Evolutionary conservation across 2,329 filamentous ascomycete genomes (phyloP).

Genomic region (Cladorrhinum sp.): DNA sequence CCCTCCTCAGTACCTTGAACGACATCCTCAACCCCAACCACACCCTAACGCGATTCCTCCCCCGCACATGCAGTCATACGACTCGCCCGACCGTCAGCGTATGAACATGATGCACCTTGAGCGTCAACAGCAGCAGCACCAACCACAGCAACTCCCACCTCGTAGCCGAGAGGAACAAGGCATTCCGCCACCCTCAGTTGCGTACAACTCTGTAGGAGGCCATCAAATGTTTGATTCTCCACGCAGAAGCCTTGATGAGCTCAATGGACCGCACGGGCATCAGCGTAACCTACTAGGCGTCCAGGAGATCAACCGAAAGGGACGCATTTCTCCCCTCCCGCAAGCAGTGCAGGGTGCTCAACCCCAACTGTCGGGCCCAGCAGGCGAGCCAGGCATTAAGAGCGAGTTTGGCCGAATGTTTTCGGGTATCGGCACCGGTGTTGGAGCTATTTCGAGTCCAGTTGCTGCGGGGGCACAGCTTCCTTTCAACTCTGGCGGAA

Average conservation of each 20-base stretch:
- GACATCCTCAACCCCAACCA: conserved; percentile 35
- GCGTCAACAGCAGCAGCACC: conserved; percentile 34
- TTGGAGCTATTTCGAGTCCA: conserved; percentile 52
- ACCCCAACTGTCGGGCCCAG: conserved; percentile 71
- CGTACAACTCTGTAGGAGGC: conserved; percentile 43
- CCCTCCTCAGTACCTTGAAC: conserved; percentile 40
- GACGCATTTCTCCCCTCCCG: conserved; percentile 81
- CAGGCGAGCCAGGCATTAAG: conserved; percentile 85
- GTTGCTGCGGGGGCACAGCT: conserved; percentile 42
- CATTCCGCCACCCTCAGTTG: conserved; percentile 46
- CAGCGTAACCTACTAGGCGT: conserved; percentile 71
- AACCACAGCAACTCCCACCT: conserved; percentile 34
- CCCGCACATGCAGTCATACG: conserved; percentile 41
- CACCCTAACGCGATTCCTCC: conserved; percentile 34
- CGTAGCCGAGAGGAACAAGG: conserved; percentile 48
- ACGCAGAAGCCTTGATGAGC: conserved; percentile 46
- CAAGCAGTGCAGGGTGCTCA: conserved; percentile 93
- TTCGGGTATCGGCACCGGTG: conserved; percentile 73
- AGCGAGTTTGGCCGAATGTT: conserved; percentile 95
- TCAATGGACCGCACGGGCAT: conserved; percentile 54
- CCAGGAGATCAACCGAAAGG: conserved; percentile 76
- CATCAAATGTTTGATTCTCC: conserved; percentile 43
- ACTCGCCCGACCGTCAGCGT: conserved; percentile 51
- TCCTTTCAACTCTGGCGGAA: conserved; percentile 45
- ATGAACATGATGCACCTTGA: conserved; percentile 38